These are phyloP conservation scores for Termitomyces sp. DNA, from an alignment of 768 basidiomycete species.

Conservation along the genomic window DNA sequence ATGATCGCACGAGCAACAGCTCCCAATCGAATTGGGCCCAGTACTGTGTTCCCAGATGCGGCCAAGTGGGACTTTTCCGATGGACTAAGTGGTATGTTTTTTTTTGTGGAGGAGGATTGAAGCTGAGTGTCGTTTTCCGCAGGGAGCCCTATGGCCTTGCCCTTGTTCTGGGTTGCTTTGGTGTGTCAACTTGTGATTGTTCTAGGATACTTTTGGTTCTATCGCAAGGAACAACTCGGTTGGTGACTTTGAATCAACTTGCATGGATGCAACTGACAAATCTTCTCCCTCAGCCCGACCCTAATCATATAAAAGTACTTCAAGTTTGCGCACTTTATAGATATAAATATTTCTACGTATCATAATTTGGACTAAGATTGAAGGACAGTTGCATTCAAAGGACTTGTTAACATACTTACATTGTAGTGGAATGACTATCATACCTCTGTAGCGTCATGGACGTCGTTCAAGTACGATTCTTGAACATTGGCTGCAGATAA, in stretches of 20 bases:
- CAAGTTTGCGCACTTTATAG: slow-evolving; percentile 4
- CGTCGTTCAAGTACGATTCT: background rate
- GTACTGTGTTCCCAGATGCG: slow-evolving; percentile 86
- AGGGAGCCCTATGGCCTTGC: slow-evolving; percentile 78
- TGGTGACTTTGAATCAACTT: slow-evolving; percentile 22
- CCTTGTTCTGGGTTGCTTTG: slow-evolving; percentile 86
- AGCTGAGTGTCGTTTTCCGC: background rate
- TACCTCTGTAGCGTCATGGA: background rate
- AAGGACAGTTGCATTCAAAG: background rate
- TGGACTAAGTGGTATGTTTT: slow-evolving; percentile 48
- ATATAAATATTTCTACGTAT: slow-evolving; percentile 6
- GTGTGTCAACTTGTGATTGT: slow-evolving; percentile 80
- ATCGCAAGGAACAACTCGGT: slow-evolving; percentile 91
- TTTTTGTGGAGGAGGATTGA: background rate
- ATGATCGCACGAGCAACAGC: slow-evolving; percentile 92
- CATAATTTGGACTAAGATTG: slow-evolving; percentile 5
- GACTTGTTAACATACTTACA: background rate
- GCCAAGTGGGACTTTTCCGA: slow-evolving; percentile 85
- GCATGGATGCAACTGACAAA: background rate
- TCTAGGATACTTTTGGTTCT: slow-evolving; percentile 94
- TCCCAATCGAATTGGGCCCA: slow-evolving; percentile 85
- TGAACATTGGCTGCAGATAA: background rate
- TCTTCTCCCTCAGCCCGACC: slow-evolving; percentile 26
- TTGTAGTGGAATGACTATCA: background rate
- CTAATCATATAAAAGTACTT: slow-evolving; percentile 19